Conservation (phyloP, 768 basidiomycete genomes). For the Hortiboletus campestris region DNA sequence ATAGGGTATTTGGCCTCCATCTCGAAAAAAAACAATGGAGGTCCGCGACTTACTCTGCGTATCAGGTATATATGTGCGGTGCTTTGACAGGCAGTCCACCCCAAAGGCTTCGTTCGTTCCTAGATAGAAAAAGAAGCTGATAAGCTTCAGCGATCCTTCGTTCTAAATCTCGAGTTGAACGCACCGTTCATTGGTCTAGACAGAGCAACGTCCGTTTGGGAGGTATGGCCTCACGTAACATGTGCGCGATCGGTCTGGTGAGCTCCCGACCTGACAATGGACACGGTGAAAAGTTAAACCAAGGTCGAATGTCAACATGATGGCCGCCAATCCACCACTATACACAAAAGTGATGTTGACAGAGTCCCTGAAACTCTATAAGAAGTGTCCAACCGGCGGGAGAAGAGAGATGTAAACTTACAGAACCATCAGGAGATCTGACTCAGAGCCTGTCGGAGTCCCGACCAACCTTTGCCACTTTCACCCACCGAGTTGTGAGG, state of each 20-base stretch:
- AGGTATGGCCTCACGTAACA: constrained; percentile 22
- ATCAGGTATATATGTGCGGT: constrained; percentile 22
- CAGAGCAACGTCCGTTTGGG: constrained; percentile 11
- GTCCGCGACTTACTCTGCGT: constrained; percentile 17
- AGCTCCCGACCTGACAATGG: constrained; percentile 7
- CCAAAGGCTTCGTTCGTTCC: constrained; percentile 16
- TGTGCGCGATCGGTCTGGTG: constrained; percentile 10
- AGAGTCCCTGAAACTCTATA: constrained; percentile 23
- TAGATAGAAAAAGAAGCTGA: constrained; percentile 20
- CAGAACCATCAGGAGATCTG: constrained; percentile 21
- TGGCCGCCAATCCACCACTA: constrained; percentile 20
- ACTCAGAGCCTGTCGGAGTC: constrained; percentile 12
- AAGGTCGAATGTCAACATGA: constrained; percentile 24
- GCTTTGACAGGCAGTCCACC: constrained; percentile 18
- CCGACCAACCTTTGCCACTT: constrained; percentile 11
- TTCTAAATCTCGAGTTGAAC: constrained; percentile 16
- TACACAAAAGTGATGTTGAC: constrained; percentile 20
- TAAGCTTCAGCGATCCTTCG: constrained; percentile 26
- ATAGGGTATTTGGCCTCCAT: constrained; percentile 34
- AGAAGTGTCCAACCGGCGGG: constrained; percentile 22
- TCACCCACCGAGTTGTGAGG: constrained; percentile 10
- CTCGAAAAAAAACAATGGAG: constrained; percentile 16
- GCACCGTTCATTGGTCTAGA: constrained; percentile 13
- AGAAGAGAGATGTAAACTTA: constrained; percentile 21
- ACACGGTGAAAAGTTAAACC: constrained; percentile 16